Conservation (phyloP, 176 grass and related monocot species). For the Guadua angustifolia region DNA sequence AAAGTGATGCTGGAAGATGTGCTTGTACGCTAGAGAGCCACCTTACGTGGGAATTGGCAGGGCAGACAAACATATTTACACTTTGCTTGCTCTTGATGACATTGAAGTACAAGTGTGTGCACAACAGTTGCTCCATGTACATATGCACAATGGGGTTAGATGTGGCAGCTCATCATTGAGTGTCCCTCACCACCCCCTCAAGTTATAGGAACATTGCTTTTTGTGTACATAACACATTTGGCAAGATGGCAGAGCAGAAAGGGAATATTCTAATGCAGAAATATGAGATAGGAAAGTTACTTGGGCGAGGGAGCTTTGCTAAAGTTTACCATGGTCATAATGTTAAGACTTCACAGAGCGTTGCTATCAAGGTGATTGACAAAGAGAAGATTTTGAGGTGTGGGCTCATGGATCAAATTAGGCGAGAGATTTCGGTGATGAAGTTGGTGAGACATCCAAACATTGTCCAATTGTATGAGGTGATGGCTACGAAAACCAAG, state of each 20-base stretch:
- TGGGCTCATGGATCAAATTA: conserved; percentile 66
- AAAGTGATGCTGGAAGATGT: conserved; percentile 94
- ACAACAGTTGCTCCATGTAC: conserved; percentile 38
- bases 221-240: background rate
- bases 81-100: conserved; percentile 55
- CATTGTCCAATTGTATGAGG: no score
- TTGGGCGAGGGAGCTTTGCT: conserved; percentile 92
- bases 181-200: background rate
- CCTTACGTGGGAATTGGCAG: conserved; percentile 36
- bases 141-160: conserved; percentile 36
- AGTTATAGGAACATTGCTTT: background rate
- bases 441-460: no score
- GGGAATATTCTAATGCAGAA: conserved; percentile 71
- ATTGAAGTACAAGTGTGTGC: conserved; percentile 33
- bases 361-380: conserved; percentile 93
- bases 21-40: conserved; percentile 57
- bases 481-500: no score
- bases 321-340: conserved; percentile 83
- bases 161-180: conserved; percentile 30
- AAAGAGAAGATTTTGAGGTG: conserved; percentile 86
- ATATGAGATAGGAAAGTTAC: conserved; percentile 78
- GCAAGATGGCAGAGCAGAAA: conserved; percentile 71
- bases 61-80: conserved; percentile 19
- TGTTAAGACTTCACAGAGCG: conserved; percentile 62
- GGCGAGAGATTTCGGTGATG: no score